Base-by-base conservation (phyloP, 495 filamentous ascomycete species). In the Emericellopsis terricola region DNA sequence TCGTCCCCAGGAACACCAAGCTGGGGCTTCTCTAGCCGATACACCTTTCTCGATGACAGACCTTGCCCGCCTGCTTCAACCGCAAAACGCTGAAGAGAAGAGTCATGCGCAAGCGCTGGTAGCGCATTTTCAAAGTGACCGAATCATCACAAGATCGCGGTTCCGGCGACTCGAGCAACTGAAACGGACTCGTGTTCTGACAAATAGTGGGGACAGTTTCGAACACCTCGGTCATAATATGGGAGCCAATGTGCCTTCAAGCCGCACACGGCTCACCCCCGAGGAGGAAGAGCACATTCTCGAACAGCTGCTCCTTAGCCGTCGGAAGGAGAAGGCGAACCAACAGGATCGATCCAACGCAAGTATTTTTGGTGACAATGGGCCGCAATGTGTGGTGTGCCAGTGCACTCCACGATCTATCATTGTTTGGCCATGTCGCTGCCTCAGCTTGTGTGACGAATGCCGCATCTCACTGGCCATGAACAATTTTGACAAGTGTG, bases 401-500 rank as follows among this genome's bases (percentile, higher is more conserved):
- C 89, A 96, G 48, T 71, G 71, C 17, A 69, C 63, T n/a, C 79
- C 85, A 13, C 68, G 89, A 15, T 93, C 79, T 3, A 78, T 96
- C 33, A 78, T 97, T 36, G 78, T 92, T 3, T 96, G 91, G 91
- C 89, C 89, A 2, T 97, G 89, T 47, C 73, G 91, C 14, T 97
- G 89, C 50, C 64, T 97, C 29, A 85, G 81, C 40, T 61, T 94
- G 16, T 96, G 89, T 47, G 89, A 97, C 48, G 89, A 96, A 36
- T 96, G 89, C 52, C 64, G 89, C 14, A 78, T 97, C 16, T 83
- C 78, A 34, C 66, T 97, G 19, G 89, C 89, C 6, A 81, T 91
- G 79, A 94, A 92, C 45, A 96, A 96, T 53, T 94, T 87, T 47
- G 78, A 82, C 28, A 87, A 78, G 44, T 97, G 89, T 43, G 84